Evolutionary conservation across 2,329 filamentous ascomycete species (phyloP).

Genomic region (Penicillium concentricum): DNA sequence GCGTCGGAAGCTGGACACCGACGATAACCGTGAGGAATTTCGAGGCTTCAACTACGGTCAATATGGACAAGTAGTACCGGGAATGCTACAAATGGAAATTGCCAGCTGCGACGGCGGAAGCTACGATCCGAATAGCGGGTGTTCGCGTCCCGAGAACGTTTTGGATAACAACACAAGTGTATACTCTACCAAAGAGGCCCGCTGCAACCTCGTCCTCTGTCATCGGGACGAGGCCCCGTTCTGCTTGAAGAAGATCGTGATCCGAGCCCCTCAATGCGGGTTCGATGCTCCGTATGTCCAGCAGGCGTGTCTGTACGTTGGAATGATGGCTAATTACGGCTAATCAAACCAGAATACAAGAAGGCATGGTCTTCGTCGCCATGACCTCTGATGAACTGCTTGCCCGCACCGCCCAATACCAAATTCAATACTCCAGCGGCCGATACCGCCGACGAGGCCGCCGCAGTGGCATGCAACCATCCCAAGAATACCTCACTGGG

Average conservation of each 20-base stretch:
- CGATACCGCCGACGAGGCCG: conserved; percentile 30
- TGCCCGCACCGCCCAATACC: conserved; percentile 69
- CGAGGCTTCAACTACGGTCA: conserved; percentile 74
- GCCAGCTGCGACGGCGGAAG: conserved; percentile 83
- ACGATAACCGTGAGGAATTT: conserved; percentile 50
- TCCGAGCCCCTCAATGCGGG: conserved; percentile 76
- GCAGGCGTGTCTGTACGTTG: background rate
- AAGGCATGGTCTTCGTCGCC: conserved; percentile 87
- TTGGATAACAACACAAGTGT: conserved; percentile 78
- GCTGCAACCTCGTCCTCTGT: conserved; percentile 80
- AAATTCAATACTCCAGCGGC: conserved; percentile 62
- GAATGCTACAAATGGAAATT: conserved; percentile 80
- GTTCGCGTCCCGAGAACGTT: conserved; percentile 75
- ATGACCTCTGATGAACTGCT: conserved; percentile 80
- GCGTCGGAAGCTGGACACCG: conserved; percentile 68
- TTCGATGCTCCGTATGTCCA: conserved; percentile 80
- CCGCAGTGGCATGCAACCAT: conserved; percentile 34
- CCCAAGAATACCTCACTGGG: conserved; percentile 41
- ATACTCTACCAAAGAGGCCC: conserved; percentile 85
- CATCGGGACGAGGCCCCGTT: conserved; percentile 81
- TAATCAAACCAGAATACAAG: conserved; percentile 64
- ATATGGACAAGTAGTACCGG: conserved; percentile 82
- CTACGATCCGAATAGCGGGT: conserved; percentile 53
- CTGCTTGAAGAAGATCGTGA: conserved; percentile 78
- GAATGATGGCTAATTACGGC: conserved; percentile 31